phyloP scores from a whole-genome alignment of 1,284 basidiomycete species.

The Cutaneotrichosporon spelunceum region DNA sequence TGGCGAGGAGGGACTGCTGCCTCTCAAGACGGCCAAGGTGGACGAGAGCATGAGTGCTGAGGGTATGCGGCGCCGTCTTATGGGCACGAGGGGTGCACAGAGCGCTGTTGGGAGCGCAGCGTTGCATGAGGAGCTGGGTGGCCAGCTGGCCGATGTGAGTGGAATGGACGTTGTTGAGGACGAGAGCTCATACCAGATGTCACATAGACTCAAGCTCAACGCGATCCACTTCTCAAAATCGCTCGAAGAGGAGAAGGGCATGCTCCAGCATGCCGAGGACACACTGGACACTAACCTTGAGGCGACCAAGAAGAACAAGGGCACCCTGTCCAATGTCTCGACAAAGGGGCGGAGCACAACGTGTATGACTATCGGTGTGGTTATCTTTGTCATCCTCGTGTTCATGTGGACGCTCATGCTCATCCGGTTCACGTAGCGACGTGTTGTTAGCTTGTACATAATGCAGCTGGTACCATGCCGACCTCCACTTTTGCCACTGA shows the following conservation, averaged over 20 bases:
- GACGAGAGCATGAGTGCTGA: slow-evolving; percentile 13
- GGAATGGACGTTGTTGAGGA: too few species aligned
- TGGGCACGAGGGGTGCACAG: slow-evolving; percentile 13
- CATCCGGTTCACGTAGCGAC: slow-evolving; percentile 47
- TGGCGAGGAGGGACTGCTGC: slow-evolving; percentile 35
- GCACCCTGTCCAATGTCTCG: slow-evolving; percentile 43
- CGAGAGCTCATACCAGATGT: slow-evolving; percentile 43
- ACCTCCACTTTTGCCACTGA: slow-evolving; percentile 8
- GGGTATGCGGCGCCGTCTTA: slow-evolving; percentile 21
- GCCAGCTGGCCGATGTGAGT: slow-evolving; percentile 50
- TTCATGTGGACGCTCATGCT: slow-evolving; percentile 53
- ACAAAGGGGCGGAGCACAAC: slow-evolving; percentile 48
- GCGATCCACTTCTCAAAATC: slow-evolving; percentile 50
- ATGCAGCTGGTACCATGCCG: not conserved
- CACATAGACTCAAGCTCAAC: slow-evolving; percentile 50
- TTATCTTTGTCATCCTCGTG: slow-evolving; percentile 44
- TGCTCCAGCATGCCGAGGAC: slow-evolving; percentile 46
- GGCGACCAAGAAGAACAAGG: slow-evolving; percentile 43
- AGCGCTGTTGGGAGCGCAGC: slow-evolving; percentile 37
- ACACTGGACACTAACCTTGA: slow-evolving; percentile 49
- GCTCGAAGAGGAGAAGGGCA: slow-evolving; percentile 50
- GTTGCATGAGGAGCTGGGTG: slow-evolving; percentile 51
- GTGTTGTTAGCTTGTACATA: not conserved
- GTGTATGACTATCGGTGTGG: slow-evolving; percentile 48
- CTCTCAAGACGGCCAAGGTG: slow-evolving; percentile 25